A percentile compares a stretch with the other conserved stretches of the same genome.
Conservation (phyloP, 192 early-diverging fungal genomes). For the Backusella sp. region DNA sequence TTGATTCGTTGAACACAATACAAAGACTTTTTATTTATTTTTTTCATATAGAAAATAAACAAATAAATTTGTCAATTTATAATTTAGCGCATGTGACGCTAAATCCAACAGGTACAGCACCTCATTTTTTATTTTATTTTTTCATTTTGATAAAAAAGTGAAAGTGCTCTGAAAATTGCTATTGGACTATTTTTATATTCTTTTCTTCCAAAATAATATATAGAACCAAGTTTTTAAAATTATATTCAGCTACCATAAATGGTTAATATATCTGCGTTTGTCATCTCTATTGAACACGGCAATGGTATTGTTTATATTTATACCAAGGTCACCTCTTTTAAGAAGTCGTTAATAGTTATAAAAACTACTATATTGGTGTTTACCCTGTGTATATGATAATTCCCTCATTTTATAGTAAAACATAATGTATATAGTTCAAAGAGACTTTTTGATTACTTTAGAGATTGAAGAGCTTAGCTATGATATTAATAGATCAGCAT, state of each 20-base stretch:
- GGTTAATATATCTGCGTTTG: neutral
- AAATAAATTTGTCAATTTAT: slow-evolving; percentile 6
- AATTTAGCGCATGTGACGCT: neutral
- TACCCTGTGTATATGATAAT: neutral
- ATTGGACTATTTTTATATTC: neutral
- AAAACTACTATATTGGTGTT: neutral
- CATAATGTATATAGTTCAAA: no score
- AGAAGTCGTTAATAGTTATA: neutral
- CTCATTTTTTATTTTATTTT: neutral
- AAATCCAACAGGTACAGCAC: neutral
- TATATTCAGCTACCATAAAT: neutral
- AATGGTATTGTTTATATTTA: neutral
- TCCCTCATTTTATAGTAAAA: no score
- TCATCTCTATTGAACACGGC: neutral
- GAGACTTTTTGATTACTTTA: no score
- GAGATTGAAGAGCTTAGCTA: no score
- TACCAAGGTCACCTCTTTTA: neutral
- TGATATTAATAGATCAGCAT: no score
- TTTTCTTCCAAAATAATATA: neutral
- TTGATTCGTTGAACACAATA: neutral
- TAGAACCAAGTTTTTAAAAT: neutral
- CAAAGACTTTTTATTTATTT: neutral
- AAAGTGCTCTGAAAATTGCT: neutral
- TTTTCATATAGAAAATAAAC: neutral
- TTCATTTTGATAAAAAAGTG: neutral